Evolutionary conservation across 768 basidiomycete genomes (phyloP).

Genomic region (Pleurotus citrinopileatus): DNA sequence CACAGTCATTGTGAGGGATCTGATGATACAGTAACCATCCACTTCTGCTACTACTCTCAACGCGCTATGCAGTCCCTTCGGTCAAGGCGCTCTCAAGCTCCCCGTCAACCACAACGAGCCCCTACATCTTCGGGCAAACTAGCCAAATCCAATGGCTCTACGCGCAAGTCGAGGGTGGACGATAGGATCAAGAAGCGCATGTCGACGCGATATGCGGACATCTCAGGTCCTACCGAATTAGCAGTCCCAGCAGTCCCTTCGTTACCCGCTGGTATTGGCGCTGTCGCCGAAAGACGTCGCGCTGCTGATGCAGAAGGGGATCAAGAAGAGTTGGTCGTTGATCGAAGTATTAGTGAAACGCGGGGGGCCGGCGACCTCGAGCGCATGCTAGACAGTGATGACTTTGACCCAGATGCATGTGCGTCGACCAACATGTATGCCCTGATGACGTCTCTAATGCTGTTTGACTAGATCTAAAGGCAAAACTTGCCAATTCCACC

Average conservation of each 20-base stretch:
- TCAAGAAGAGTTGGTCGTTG: conserved; percentile 48
- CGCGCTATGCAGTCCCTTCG: conserved; percentile 53
- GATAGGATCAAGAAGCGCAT: conserved; percentile 97
- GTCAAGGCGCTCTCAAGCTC: conserved; percentile 46
- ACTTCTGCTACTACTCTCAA: conserved; percentile 2
- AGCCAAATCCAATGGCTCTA: conserved; percentile 27
- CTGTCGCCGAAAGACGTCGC: conserved; percentile 24
- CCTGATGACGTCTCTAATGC: not conserved
- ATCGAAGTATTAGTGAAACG: conserved; percentile 35
- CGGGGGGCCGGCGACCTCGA: conserved; percentile 59
- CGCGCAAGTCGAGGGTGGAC: conserved; percentile 57
- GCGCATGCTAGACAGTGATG: conserved; percentile 61
- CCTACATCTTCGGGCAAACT: conserved; percentile 26
- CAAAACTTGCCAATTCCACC: conserved; percentile 87
- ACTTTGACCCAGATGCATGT: conserved; percentile 91
- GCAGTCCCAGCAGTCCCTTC: conserved; percentile 57
- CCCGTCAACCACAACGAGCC: conserved; percentile 32
- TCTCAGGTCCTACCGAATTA: conserved; percentile 65
- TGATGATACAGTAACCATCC: not conserved
- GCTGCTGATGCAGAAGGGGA: conserved; percentile 25
- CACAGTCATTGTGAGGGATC: not conserved
- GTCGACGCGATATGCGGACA: conserved; percentile 91
- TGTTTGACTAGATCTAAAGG: conserved; percentile 57
- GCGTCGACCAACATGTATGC: conserved; percentile 30
- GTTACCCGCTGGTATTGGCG: conserved; percentile 43